These are phyloP conservation scores for Globisporangium okanoganense DNA, from an alignment of 352 stramenopile genomes.

Conservation along the genomic window DNA sequence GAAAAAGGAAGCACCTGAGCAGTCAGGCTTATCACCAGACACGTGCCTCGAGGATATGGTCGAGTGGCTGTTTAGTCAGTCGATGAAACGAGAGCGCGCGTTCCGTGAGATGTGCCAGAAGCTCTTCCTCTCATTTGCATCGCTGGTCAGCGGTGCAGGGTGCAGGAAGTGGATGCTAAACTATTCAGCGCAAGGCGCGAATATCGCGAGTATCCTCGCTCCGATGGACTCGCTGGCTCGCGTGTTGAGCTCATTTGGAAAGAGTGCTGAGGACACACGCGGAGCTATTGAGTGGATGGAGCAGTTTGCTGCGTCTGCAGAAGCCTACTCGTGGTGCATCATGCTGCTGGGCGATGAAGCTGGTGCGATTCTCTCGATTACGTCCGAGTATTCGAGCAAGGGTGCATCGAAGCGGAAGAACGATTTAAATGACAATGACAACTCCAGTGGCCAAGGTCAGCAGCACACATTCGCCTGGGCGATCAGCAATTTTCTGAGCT, in stretches of 20 bases:
- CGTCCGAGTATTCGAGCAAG: slow-evolving; percentile 1
- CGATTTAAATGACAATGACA: slow-evolving; percentile 1
- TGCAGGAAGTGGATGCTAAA: slow-evolving; percentile 50
- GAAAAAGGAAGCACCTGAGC: not conserved
- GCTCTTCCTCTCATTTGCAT: slow-evolving; percentile 47
- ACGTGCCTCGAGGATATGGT: slow-evolving; percentile 18
- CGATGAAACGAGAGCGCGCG: slow-evolving; percentile 26
- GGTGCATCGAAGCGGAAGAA: slow-evolving; percentile 31
- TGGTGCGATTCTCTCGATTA: slow-evolving; percentile 16
- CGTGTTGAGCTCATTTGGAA: slow-evolving; percentile 8
- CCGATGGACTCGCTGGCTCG: slow-evolving; percentile 39
- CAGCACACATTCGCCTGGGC: slow-evolving; percentile 32
- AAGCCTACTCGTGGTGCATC: slow-evolving; percentile 54
- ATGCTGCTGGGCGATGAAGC: slow-evolving; percentile 38
- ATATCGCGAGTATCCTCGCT: slow-evolving; percentile 34
- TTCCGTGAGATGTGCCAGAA: slow-evolving; percentile 38
- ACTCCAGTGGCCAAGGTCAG: not conserved
- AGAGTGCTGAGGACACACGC: not conserved
- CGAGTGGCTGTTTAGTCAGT: slow-evolving; percentile 39
- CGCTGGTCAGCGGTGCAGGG: slow-evolving; percentile 30
- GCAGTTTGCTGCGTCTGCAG: slow-evolving; percentile 52
- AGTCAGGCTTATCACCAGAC: slow-evolving; percentile 18
- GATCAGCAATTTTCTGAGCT: slow-evolving; percentile 30
- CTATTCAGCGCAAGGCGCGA: slow-evolving; percentile 18
- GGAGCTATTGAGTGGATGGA: slow-evolving; percentile 54